phyloP scores from a whole-genome alignment of 306 rosid genomes.

The Trichosanthes cucumerina region DNA sequence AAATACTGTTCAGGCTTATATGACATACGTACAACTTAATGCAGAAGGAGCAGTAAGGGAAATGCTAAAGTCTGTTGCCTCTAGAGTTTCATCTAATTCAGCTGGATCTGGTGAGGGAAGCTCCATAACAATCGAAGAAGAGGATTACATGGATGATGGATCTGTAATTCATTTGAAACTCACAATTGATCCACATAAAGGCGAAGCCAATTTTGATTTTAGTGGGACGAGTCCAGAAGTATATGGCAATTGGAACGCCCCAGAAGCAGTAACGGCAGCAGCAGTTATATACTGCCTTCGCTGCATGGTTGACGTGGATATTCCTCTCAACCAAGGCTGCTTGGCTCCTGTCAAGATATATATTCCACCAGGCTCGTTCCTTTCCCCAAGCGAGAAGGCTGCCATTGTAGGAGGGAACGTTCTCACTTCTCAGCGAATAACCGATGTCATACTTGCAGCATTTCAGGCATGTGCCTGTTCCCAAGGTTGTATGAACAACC shows the following conservation, averaged over 20 bases:
- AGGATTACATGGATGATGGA: conserved; percentile 98
- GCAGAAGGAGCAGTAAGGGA: conserved; percentile 93
- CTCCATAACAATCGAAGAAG: conserved; percentile 52
- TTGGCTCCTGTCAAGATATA: conserved; percentile 88
- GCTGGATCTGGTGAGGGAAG: conserved; percentile 14
- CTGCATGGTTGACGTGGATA: conserved; percentile 76
- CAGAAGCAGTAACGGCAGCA: conserved; percentile 90
- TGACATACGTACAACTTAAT: conserved; percentile 79
- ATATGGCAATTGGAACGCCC: conserved; percentile 94
- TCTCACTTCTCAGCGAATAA: conserved; percentile 89
- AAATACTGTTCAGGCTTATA: conserved; percentile 81
- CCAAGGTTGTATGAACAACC: conserved; percentile 97
- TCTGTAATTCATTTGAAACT: conserved; percentile 80
- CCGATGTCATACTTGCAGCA: conserved; percentile 81
- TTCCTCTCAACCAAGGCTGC: conserved; percentile 97
- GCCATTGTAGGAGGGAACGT: conserved; percentile 94
- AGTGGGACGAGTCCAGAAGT: conserved; percentile 75
- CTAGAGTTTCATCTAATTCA: conserved; percentile 41
- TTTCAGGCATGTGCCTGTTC: conserved; percentile 96
- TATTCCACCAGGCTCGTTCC: conserved; percentile 84
- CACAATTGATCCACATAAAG: conserved; percentile 60
- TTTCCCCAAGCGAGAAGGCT: conserved; percentile 81
- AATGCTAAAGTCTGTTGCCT: conserved; percentile 72
- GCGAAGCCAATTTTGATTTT: conserved; percentile 81
- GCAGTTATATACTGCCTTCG: conserved; percentile 91